Conservation (phyloP, 805 yeast species). For the Metschnikowia vanudenii region DNA sequence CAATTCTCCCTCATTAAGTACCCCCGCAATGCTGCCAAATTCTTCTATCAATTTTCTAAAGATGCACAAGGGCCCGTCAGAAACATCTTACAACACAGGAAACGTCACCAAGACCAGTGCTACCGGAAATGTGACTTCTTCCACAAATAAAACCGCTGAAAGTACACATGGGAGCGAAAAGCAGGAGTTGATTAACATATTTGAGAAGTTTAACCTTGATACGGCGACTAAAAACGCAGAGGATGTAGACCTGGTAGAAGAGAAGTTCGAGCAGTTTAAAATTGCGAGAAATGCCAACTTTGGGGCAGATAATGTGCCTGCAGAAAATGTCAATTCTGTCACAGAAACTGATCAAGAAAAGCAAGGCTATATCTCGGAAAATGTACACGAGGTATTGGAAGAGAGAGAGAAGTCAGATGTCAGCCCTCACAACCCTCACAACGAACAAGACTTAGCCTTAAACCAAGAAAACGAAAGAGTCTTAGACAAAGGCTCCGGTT, state of each 20-base stretch:
- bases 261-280: constrained; percentile 13
- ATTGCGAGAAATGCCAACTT: neutral
- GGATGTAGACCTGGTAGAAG: constrained; percentile 15
- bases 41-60: constrained; percentile 2
- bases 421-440: too few species aligned
- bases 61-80: constrained; percentile 1
- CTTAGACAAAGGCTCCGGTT: too few species aligned
- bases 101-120: constrained; percentile 5
- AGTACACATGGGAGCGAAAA: constrained; percentile 13
- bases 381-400: too few species aligned
- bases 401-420: too few species aligned
- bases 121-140: constrained; percentile 20
- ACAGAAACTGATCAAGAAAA: neutral
- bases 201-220: constrained; percentile 13
- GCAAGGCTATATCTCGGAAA: too few species aligned
- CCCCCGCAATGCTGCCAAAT: neutral
- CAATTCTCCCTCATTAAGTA: neutral
- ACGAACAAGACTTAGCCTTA: too few species aligned
- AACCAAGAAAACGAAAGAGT: too few species aligned
- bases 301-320: neutral
- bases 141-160: constrained; percentile 22
- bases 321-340: neutral
- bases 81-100: constrained; percentile 9
- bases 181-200: constrained; percentile 11
- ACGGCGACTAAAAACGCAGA: neutral